These are phyloP conservation scores for Ballota nigra DNA, from an alignment of 257 asterid genomes.

Conservation along the genomic window DNA sequence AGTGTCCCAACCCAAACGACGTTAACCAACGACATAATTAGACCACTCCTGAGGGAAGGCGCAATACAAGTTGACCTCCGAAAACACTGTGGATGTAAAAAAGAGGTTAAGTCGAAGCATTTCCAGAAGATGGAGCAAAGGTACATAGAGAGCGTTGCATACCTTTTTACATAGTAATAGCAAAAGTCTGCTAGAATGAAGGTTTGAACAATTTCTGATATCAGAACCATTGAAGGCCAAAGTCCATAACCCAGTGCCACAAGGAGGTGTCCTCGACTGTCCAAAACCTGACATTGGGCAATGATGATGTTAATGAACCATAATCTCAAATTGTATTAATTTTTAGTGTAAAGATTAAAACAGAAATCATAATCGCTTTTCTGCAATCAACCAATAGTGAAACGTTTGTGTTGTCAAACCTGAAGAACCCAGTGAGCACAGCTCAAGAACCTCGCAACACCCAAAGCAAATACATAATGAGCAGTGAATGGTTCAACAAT, in stretches of 20 bases:
- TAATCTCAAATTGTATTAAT: background rate
- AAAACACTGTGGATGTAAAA: conserved; percentile 52
- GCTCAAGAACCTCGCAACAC: conserved; percentile 78
- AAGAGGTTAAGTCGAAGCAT: conserved; percentile 7
- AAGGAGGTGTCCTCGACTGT: conserved; percentile 73
- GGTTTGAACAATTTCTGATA: conserved; percentile 76
- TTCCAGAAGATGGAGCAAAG: conserved; percentile 2
- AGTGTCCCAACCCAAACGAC: background rate
- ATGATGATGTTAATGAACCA: no score
- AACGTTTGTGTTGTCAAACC: conserved; percentile 41
- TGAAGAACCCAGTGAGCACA: conserved; percentile 88
- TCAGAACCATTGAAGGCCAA: conserved; percentile 80
- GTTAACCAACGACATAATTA: conserved; percentile 16
- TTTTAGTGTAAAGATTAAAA: background rate
- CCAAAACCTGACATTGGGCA: conserved; percentile 67
- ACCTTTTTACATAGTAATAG: conserved; percentile 73
- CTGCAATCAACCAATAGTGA: background rate
- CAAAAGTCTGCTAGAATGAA: conserved; percentile 77
- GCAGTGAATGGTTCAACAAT: conserved; percentile 84
- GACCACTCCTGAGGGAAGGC: conserved; percentile 84
- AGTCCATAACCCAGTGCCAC: conserved; percentile 73
- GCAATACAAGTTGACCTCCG: conserved; percentile 72
- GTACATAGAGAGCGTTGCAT: background rate
- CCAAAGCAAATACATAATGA: conserved; percentile 75
- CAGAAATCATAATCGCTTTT: background rate